Base-by-base conservation (phyloP, 2,329 filamentous ascomycete species). In the Exophiala bonariae region DNA sequence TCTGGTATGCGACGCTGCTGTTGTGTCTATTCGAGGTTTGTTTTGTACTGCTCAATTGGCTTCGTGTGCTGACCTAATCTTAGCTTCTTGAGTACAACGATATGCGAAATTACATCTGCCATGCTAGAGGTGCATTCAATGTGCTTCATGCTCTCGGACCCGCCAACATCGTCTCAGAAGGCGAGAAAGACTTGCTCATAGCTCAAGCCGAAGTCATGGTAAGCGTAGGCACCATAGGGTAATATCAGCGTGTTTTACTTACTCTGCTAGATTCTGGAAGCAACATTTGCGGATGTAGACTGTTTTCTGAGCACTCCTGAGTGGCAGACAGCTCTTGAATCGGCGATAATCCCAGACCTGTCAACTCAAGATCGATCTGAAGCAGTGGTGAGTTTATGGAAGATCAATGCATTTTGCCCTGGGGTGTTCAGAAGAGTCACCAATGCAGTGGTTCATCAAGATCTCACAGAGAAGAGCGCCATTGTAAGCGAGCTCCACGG, bases 1-100 rank as follows among this genome's bases (percentile, higher is more conserved):
- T 43, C 5, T 50, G 48, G 48, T 50, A 50, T 31, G 44, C 48
- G 9, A 50, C 48, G 14, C 17, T 50, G 19, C 37, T 45, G 17
- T 36, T 50, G 19, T 34, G 39, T 13, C 28, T 50, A 7, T 43
- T 45, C 26, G 48, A 50, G 43, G 48, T 50, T 33, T n/a, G 43
- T 5, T 26, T 19, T 16, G 19, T 23, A 1, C 14, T 5, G 16
- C 13, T 33, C 19, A n/a, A n/a, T n/a, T 11, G 17, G 14, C 4
- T 17, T 18, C 9, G 17, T 30, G 36, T 38, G 33, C 38, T 50
- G 38, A 50, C 34, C n/a, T 14, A 16, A 19, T 23, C 19, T 4
- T 38, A 50, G 48, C 23, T 50, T 22, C 42, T 50, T 7, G 48
- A 47, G 23, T 35, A 41, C n/a, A 42, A 35, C 11, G 42, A 34